Base-by-base conservation (phyloP, 1,139 yeast genomes). In the Geotrichum europaeum region DNA sequence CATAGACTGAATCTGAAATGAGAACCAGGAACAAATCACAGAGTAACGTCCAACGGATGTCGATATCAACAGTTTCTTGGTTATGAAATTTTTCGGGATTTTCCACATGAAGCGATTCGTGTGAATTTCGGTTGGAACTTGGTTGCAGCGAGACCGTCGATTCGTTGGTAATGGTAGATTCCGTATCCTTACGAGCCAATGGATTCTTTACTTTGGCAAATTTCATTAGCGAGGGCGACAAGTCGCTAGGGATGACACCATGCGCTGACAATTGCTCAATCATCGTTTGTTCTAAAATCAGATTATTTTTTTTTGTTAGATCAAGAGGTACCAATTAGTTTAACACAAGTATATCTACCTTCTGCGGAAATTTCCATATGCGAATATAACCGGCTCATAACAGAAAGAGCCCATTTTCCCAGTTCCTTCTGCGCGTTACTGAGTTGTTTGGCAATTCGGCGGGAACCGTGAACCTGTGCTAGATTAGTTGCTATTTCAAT, bases 11-110 rank as follows among this genome's bases (percentile, higher is more conserved):
- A 65, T 92, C 96, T 58, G 92, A 85, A 24, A 94, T 76, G 2
- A 94, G 77, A 3, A 90, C 80, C 53, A 95, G 76, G 69, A 94
- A 91, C 59, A 95, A 75, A 72, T 95, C 99, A 73, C 99, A 95
- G 1, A 94, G 77, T 9, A 94, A 81, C 0, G 97, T 92, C 99
- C 99, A 94, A 49, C 94, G 83, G 50, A 94, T 81, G 70, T 92
- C 97, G 61, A 91, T 82, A 40, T 86, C 84, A 6, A 85, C 67
- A 1, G 73, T 74, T 20, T 75, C 71, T 51, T 76, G 70, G 28
- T 73, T 66, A 40, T 72, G 70, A 3, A 78, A 68, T 12, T 75
- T 75, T 15, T 77, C 78, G 2, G 80, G 78, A 36, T 72, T 51
- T 52, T 66, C 65, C 5, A 72, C 65, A 34, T 65, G 66, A 25